Percentiles rank a stretch among this genome's conserved stretches.
These are phyloP conservation scores for Yamadazyma sp. DNA, from an alignment of 1,139 yeast genomes.

Conservation along the genomic window DNA sequence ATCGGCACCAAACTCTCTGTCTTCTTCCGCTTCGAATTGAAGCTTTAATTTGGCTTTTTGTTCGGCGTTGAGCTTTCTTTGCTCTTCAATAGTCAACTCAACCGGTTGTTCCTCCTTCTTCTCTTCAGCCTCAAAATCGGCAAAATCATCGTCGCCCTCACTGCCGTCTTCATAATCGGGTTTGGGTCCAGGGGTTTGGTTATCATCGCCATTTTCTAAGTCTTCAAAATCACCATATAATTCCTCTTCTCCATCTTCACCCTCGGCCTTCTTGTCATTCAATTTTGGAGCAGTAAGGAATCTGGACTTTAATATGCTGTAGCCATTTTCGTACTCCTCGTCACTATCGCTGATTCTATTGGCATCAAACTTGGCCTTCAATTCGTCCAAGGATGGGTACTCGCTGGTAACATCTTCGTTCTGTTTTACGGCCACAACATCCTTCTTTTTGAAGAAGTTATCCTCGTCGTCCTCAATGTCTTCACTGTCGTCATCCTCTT, in stretches of 20 bases:
- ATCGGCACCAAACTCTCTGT: constrained; percentile 69
- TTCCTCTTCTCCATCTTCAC: constrained; percentile 50
- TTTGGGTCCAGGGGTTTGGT: constrained; percentile 1
- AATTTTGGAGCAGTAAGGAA: constrained; percentile 70
- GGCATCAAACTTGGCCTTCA: constrained; percentile 55
- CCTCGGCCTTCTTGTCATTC: constrained; percentile 33
- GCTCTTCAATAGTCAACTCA: constrained; percentile 59
- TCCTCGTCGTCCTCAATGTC: constrained; percentile 60
- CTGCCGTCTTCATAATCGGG: constrained; percentile 20
- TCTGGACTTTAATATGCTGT: constrained; percentile 52
- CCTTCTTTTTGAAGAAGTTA: constrained; percentile 59
- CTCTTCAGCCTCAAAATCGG: constrained; percentile 56
- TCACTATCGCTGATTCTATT: constrained; percentile 31
- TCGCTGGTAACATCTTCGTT: constrained; percentile 33
- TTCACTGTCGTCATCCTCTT: constrained; percentile 48
- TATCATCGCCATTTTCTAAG: constrained; percentile 52
- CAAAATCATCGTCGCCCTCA: constrained; percentile 46
- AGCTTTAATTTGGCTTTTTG: constrained; percentile 84
- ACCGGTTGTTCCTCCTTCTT: constrained; percentile 40
- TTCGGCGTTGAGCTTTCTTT: constrained; percentile 78
- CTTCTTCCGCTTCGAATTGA: constrained; percentile 92
- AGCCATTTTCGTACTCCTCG: constrained; percentile 45
- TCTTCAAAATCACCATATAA: constrained; percentile 80
- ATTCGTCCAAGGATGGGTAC: constrained; percentile 49
- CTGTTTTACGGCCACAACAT: constrained; percentile 26